Evolutionary conservation across 306 rosid genomes (phyloP), one percentile per base, ranked within the genome.

Genomic region (Cicer judaicum): DNA sequence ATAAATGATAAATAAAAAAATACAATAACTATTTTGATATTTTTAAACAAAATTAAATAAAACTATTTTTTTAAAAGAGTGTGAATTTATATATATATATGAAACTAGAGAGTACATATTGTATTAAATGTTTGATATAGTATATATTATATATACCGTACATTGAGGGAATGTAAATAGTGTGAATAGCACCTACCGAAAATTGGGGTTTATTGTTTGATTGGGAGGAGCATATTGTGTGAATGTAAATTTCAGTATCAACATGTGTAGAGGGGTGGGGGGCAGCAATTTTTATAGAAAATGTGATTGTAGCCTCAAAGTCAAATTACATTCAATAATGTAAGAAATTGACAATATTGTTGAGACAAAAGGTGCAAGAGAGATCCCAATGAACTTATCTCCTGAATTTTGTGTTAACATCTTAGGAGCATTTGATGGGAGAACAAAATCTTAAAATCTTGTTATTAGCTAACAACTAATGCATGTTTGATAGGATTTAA

Each of bases 151-250:
- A n/a, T n/a, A n/a, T n/a, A n/a, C n/a, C n/a, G n/a, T n/a, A n/a
- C n/a, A n/a, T n/a, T n/a, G n/a, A n/a, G n/a, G n/a, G n/a, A n/a
- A n/a, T 18, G 19, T 18, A 21, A 21, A 21, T 21, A 0, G 24
- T 21, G 24, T 21, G 24, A 21, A 21, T 21, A 21, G 13, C 5
- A 69, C 7, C 55, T n/a, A 48, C 44, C 39, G 41, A 49, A 56
- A 49, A 11, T 21, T 42, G 38, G 61, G 14, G 68, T 67, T 67
- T 64, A 54, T n/a, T 53, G 71, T 16, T 61, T 10, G 14, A 41
- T 60, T 39, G 8, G 62, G 74, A 54, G 78, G 78, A 64, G 74
- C 74, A 65, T 54, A 44, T 38, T 55, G 42, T 67, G 50, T 67
- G 65, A 48, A 57, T 36, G 46, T 44, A 54, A 65, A 21, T 21